Conservation (phyloP, 2,329 filamentous ascomycete species). For the Leptographium procerum region DNA sequence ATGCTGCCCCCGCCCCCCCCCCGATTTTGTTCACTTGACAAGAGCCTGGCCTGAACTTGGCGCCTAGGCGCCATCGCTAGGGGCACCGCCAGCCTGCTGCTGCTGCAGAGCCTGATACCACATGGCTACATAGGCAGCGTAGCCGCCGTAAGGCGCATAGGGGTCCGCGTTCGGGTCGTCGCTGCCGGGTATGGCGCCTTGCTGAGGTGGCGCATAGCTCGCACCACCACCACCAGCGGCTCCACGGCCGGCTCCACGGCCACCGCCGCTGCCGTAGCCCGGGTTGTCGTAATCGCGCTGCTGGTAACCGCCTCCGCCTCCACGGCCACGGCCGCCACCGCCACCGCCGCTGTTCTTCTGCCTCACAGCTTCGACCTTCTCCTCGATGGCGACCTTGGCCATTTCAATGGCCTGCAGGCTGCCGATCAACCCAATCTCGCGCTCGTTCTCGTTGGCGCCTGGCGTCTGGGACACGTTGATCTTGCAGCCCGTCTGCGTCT, state of each 20-base stretch:
- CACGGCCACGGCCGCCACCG: conserved; percentile 30
- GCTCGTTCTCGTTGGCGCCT: conserved; percentile 64
- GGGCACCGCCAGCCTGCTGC: conserved; percentile 14
- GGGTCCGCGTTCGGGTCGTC: conserved; percentile 47
- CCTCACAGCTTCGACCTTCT: conserved; percentile 77
- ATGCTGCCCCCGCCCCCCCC: background rate
- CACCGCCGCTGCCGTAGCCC: conserved; percentile 33
- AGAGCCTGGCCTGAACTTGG: too few relatives aligned
- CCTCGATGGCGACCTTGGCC: conserved; percentile 76
- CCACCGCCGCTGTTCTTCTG: conserved; percentile 42
- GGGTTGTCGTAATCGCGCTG: conserved; percentile 44
- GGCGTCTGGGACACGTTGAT: conserved; percentile 84
- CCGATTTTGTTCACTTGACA: background rate
- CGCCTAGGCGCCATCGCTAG: conserved; percentile 2
- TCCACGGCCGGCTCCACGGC: conserved; percentile 35
- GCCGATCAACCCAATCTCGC: conserved; percentile 79
- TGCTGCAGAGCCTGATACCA: conserved; percentile 61
- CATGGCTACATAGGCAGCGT: conserved; percentile 66
- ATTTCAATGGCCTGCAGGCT: conserved; percentile 63
- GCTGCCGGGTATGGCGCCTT: conserved; percentile 19
- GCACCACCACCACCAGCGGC: conserved; percentile 27
- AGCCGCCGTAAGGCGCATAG: conserved; percentile 74
- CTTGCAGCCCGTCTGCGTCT: conserved; percentile 77
- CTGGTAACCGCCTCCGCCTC: conserved; percentile 28
- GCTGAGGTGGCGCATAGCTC: conserved; percentile 20